Evolutionary conservation across 2,329 filamentous ascomycete species (phyloP), one percentile per base, ranked within the genome.

Genomic region (Camillea tinctor): DNA sequence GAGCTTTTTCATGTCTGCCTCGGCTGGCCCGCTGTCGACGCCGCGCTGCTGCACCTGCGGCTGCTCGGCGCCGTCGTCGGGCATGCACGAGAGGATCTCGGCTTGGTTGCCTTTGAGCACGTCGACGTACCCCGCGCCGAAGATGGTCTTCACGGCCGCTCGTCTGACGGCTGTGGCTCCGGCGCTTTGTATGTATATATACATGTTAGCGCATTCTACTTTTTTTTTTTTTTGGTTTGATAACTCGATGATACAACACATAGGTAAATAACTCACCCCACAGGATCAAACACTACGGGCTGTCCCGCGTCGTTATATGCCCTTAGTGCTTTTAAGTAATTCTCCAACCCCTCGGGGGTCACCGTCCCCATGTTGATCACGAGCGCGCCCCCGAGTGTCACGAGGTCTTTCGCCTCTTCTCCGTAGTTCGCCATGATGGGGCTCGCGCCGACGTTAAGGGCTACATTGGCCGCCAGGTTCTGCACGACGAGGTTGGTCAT

Each of bases 401-500:
- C 88, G n/a, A 98, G 83, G 70, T 97, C 93, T 7, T 77, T 73
- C 0, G 93, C 93, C 80, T 98, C 94, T 55, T 88, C 85, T 23
- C 88, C 91, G 69, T 93, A 91, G 74, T 91, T 93, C 7, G 93
- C 88, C 94, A 98, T 98, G 75, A 97, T 97, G 48, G 94, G 94
- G 20, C 90, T 95, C 13, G 91, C 90, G 40, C 94, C 94, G 56
- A 96, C 83, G 36, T 89, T 86, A 17, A 97, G 83, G 48, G 92
- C 92, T 2, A 97, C 89, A 71, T 96, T 97, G 56, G 95, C 94
- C 17, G 93, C 91, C 70, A 98, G 91, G 77, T 97, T 97, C 71
- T 97, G 93, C 21, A 97, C 94, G 0, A 98, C 94, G 56, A 93
- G 82, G 73, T 98, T 98, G 56, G 95, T 98, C 92, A 98, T 98